Base-by-base conservation (phyloP, 352 stramenopile species). In the Phytopythium mirpurense region DNA sequence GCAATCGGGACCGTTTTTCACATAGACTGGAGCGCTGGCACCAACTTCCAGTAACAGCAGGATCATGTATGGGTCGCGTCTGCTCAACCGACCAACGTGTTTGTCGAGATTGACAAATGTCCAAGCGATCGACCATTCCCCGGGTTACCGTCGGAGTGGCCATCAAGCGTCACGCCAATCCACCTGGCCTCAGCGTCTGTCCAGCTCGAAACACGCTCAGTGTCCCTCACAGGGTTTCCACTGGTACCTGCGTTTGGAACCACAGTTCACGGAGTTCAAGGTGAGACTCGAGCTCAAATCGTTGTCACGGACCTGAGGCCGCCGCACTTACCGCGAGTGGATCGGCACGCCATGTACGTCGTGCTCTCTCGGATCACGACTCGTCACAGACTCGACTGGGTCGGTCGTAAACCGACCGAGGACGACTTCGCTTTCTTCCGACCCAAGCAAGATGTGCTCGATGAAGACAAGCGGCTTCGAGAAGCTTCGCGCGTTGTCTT, bases 211-310 rank as follows among this genome's bases (percentile, higher is more conserved):
- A 29, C 23, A 23, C 4, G 53, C 62, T 45, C 48, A 2, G 29
- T 61, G 9, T 54, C 49, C 1, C 63, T 67, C 23, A 65, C 54
- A 21, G 57, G 50, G 9, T 66, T 56, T 19, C 57, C 54, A 8
- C 26, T 70, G n/a, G 62, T 63, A 5, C 54, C 54, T 2, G 62
- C 62, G 1, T 70, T 70, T 23, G 54, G 62, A 0, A 63, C 36
- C 1, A 70, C 62, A 3, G 57, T 70, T 0, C 56, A 68, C 24
- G 55, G 60, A 0, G 44, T 68, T 7, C 60, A 68, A 35, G 55
- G 60, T 8, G 47, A 60, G 8, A 68, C 55, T 8, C 38, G 32
- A 16, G 51, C 60, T 26, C 4, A 44, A 1, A 54, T 61, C 35
- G 52, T 35, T 6, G 12, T 67, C 7, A 58, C 55, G 5, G 46